A percentile compares a stretch with the other conserved stretches of the same genome.
Conservation (phyloP, 441 rosid species). For the Isatis lusitanica region DNA sequence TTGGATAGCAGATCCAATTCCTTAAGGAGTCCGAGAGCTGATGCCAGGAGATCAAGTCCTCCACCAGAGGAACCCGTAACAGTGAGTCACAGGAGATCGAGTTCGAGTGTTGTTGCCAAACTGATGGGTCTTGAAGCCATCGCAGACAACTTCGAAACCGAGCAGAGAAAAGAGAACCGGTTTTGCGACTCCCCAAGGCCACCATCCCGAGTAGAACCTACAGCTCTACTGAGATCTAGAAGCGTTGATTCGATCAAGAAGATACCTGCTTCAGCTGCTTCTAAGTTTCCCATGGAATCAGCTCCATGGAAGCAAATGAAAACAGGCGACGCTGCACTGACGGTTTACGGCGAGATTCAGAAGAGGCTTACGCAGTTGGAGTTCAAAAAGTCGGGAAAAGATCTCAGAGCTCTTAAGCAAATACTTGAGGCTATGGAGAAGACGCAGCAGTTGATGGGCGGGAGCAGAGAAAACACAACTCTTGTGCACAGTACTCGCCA, state of each 20-base stretch:
- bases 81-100: slow-evolving; percentile 45
- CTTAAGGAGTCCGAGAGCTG: slow-evolving; percentile 44
- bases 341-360: slow-evolving; percentile 83
- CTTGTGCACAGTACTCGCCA: slow-evolving; percentile 30
- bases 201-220: slow-evolving; percentile 42
- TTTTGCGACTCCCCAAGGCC: slow-evolving; percentile 55
- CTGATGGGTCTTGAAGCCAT: slow-evolving; percentile 86
- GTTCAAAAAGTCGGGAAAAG: slow-evolving; percentile 81
- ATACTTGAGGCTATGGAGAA: slow-evolving; percentile 89
- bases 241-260: slow-evolving; percentile 52
- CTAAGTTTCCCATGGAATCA: slow-evolving; percentile 64
- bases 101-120: slow-evolving; percentile 77
- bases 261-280: slow-evolving; percentile 38
- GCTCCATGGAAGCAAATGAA: slow-evolving; percentile 76
- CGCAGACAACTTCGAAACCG: slow-evolving; percentile 41
- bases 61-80: slow-evolving; percentile 39
- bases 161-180: slow-evolving; percentile 41
- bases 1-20: slow-evolving; percentile 75
- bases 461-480: slow-evolving; percentile 40
- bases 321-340: slow-evolving; percentile 38
- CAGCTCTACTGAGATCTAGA: slow-evolving; percentile 40
- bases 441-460: slow-evolving; percentile 49
- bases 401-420: slow-evolving; percentile 91
- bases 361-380: slow-evolving; percentile 73
- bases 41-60: slow-evolving; percentile 40